A percentile compares a stretch with the other conserved stretches of the same genome.
Conservation (phyloP, 2,329 filamentous ascomycete genomes). For the Parasarocladium wereldwijsianum region DNA sequence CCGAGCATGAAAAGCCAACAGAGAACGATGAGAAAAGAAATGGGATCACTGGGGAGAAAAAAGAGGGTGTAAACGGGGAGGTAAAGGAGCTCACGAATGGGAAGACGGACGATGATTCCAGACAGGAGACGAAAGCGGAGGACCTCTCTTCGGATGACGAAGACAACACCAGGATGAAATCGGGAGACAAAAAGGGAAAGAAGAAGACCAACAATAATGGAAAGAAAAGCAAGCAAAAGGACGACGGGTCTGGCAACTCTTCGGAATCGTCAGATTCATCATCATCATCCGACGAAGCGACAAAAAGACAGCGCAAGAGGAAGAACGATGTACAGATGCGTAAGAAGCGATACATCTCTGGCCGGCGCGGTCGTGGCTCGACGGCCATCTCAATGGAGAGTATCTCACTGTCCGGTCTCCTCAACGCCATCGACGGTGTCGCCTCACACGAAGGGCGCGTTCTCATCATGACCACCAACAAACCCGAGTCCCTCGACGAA, state of each 20-base stretch:
- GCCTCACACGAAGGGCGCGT: conserved; percentile 66
- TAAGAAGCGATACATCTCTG: conserved; percentile 6
- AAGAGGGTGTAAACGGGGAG: conserved; percentile 1
- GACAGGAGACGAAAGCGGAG: conserved; percentile 5
- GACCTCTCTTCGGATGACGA: conserved; percentile 16
- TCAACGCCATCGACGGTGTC: conserved; percentile 76
- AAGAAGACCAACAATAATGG: conserved; percentile 15
- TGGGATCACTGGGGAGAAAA: conserved; percentile 4
- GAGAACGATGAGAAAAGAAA: conserved; percentile 8
- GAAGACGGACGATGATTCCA: conserved; percentile 6
- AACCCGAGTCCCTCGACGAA: conserved; percentile 56
- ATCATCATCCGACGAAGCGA: conserved; percentile 8
- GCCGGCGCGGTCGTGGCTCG: background rate
- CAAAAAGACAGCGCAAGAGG: conserved; percentile 8
- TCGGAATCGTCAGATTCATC: conserved; percentile 8
- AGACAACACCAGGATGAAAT: no score
- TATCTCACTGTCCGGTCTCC: conserved; percentile 64
- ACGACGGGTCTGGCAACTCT: conserved; percentile 10
- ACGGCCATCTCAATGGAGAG: conserved; percentile 13
- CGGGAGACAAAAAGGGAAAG: conserved; percentile 21
- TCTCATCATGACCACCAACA: conserved; percentile 73
- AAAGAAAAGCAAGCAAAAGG: conserved; percentile 9
- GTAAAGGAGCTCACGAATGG: conserved; percentile 3
- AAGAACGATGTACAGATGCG: conserved; percentile 8
- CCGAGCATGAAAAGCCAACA: conserved; percentile 8